A percentile compares a stretch with the other conserved stretches of the same genome.
phyloP scores from a whole-genome alignment of 768 basidiomycete species.

The Asterophora lycoperdoides region DNA sequence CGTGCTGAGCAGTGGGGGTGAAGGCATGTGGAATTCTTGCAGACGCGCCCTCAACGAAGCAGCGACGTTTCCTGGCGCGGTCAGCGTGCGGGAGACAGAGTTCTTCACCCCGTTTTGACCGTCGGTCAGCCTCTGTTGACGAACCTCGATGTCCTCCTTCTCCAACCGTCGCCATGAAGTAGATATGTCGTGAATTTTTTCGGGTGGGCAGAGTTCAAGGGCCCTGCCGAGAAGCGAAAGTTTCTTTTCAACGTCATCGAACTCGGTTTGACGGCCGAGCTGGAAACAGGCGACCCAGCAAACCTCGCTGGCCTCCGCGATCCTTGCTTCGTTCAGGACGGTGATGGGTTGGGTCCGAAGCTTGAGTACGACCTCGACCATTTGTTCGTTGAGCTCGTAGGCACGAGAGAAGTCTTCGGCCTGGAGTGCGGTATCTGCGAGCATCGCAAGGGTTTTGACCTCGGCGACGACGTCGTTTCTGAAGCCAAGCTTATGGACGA shows the following conservation, averaged over 20 bases:
- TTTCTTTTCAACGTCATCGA: slow-evolving; percentile 61
- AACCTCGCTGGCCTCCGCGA: slow-evolving; percentile 67
- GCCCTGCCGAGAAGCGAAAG: slow-evolving; percentile 74
- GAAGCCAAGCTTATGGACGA: slow-evolving; percentile 86
- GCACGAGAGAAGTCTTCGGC: slow-evolving; percentile 76
- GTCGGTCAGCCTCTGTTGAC: slow-evolving; percentile 39
- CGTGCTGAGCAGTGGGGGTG: slow-evolving; percentile 63
- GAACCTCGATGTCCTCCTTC: slow-evolving; percentile 51
- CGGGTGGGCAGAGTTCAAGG: slow-evolving; percentile 80
- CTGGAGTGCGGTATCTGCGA: slow-evolving; percentile 82
- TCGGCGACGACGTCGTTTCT: slow-evolving; percentile 67
- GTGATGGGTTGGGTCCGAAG: slow-evolving; percentile 32
- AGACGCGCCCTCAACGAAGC: slow-evolving; percentile 59
- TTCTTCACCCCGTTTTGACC: slow-evolving; percentile 24
- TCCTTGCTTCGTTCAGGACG: slow-evolving; percentile 32
- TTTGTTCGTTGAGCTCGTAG: slow-evolving; percentile 63
- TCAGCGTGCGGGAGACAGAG: slow-evolving; percentile 12
- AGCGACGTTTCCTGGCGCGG: slow-evolving; percentile 32
- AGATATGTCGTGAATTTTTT: slow-evolving; percentile 75
- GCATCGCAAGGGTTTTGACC: slow-evolving; percentile 83
- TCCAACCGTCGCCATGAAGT: slow-evolving; percentile 73
- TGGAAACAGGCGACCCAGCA: slow-evolving; percentile 91
- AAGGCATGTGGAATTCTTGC: slow-evolving; percentile 63
- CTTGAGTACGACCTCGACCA: slow-evolving; percentile 59
- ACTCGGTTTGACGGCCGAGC: slow-evolving; percentile 80